Evolutionary conservation across 1,284 basidiomycete genomes (phyloP).

Genomic region (Marasmius oreades): DNA sequence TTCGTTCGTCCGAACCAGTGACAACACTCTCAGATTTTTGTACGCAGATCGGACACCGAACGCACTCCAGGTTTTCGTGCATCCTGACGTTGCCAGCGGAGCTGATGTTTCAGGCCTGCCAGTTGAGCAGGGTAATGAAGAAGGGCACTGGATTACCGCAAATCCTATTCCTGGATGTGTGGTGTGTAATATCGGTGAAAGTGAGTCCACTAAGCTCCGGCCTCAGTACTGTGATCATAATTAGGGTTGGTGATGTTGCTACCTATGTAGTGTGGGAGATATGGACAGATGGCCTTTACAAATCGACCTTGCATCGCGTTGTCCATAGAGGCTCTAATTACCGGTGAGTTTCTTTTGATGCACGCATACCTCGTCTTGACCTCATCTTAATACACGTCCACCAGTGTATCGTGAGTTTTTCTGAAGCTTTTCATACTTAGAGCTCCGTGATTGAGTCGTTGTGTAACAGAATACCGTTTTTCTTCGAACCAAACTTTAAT

Average conservation of each 20-base stretch:
- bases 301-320: constrained; percentile 73
- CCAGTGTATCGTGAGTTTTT: constrained; percentile 55
- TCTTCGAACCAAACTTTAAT: constrained; percentile 82
- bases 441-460: constrained; percentile 3
- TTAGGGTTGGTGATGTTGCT: neutral
- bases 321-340: constrained; percentile 71
- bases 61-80: constrained; percentile 78
- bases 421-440: neutral
- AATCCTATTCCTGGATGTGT: constrained; percentile 76
- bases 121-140: constrained; percentile 46
- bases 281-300: constrained; percentile 80
- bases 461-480: constrained; percentile 66
- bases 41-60: constrained; percentile 74
- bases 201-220: constrained; percentile 35
- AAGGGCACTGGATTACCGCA: constrained; percentile 74
- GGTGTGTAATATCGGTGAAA: constrained; percentile 83
- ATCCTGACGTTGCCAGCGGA: constrained; percentile 32
- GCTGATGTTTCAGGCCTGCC: constrained; percentile 37
- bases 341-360: constrained; percentile 42
- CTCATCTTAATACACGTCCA: neutral
- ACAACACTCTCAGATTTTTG: constrained; percentile 54
- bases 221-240: neutral
- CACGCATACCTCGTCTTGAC: constrained; percentile 5
- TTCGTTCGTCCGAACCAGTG: constrained; percentile 7
- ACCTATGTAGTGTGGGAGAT: constrained; percentile 70